Percentiles rank a stretch among this genome's conserved stretches.
These are phyloP conservation scores for Botrytis tulipae DNA, from an alignment of 2,329 filamentous ascomycete species.

Conservation along the genomic window DNA sequence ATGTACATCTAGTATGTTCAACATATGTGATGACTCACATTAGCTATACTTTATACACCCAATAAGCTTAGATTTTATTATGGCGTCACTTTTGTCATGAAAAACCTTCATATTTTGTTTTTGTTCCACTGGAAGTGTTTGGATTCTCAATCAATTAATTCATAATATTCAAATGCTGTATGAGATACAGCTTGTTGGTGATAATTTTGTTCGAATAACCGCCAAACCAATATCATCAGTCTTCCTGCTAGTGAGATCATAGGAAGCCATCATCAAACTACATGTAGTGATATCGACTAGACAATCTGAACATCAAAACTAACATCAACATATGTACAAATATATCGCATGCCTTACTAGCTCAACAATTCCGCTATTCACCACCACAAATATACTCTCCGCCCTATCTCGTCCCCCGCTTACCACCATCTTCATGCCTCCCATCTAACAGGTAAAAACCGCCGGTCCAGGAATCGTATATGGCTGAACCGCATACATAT, in stretches of 20 bases:
- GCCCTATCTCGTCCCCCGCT: too few relatives aligned
- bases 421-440: not conserved
- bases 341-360: not conserved
- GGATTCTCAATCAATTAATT: too few relatives aligned
- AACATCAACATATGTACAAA: not conserved
- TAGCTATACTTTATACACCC: not conserved
- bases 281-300: not conserved
- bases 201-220: rapidly evolving
- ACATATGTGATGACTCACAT: not conserved
- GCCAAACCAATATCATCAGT: not conserved
- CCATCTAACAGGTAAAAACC: conserved; percentile 35
- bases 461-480: conserved; percentile 45
- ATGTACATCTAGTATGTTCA: not conserved
- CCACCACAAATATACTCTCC: too few relatives aligned
- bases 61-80: too few relatives aligned
- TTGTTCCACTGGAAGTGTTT: too few relatives aligned
- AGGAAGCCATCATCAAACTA: not conserved
- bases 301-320: rapidly evolving
- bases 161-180: not conserved
- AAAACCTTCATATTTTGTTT: too few relatives aligned
- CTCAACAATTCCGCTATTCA: not conserved
- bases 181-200: not conserved
- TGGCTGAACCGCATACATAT: conserved; percentile 44
- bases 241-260: not conserved
- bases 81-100: too few relatives aligned